Conservation (phyloP, 768 basidiomycete genomes). For the Trametes gibbosa region DNA sequence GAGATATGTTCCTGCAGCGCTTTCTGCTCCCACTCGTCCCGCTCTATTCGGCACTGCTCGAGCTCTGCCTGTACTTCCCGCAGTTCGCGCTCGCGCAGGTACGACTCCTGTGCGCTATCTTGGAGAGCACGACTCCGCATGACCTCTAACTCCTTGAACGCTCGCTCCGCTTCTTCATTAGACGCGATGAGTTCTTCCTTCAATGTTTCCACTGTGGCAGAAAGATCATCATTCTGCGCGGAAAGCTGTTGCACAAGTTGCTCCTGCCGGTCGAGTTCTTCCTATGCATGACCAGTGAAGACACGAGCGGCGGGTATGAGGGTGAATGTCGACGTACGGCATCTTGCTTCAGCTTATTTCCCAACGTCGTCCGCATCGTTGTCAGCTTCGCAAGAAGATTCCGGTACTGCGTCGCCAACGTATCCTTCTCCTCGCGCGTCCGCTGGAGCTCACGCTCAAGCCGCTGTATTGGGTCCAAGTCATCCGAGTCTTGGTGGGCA, state of each 20-base stretch:
- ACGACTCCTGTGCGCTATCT: conserved; percentile 67
- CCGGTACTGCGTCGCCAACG: conserved; percentile 81
- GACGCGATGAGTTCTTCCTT: conserved; percentile 76
- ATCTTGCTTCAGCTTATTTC: conserved; percentile 93
- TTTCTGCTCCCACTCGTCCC: conserved; percentile 67
- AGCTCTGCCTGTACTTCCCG: conserved; percentile 83
- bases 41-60: conserved; percentile 80
- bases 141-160: conserved; percentile 65
- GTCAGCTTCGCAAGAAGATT: conserved; percentile 86
- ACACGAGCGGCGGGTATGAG: neutral
- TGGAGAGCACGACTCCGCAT: conserved; percentile 64
- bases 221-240: conserved; percentile 73
- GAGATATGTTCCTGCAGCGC: conserved; percentile 64
- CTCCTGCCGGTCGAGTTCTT: conserved; percentile 95
- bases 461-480: conserved; percentile 49
- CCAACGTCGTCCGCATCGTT: conserved; percentile 88
- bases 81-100: conserved; percentile 74
- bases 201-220: conserved; percentile 70
- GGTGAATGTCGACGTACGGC: conserved; percentile 57
- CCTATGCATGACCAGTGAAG: conserved; percentile 49
- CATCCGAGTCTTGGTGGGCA: conserved; percentile 33
- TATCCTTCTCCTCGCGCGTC: conserved; percentile 83
- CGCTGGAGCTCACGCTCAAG: conserved; percentile 75
- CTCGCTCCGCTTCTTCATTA: conserved; percentile 70
- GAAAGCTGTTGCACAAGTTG: conserved; percentile 77